phyloP scores from a whole-genome alignment of 164 flowering plant genomes.

The Piper betle region DNA sequence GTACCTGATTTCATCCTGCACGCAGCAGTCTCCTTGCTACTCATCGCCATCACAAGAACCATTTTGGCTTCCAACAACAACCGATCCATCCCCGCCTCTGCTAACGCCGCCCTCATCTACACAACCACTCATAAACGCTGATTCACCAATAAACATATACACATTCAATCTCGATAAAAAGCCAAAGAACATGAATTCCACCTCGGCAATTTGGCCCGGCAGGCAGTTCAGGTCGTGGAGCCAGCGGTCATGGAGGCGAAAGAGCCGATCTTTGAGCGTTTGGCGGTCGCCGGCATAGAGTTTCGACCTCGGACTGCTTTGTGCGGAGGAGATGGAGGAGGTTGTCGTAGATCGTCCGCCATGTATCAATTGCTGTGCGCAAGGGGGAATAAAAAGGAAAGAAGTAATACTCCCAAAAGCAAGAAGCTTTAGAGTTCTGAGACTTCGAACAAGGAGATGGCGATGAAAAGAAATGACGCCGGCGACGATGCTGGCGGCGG shows the following conservation, averaged over 20 bases:
- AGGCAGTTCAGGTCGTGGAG: background rate
- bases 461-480: no score
- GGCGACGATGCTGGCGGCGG: no score
- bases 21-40: background rate
- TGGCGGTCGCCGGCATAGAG: background rate
- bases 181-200: background rate
- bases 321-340: background rate
- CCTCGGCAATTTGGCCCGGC: background rate
- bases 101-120: background rate
- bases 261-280: background rate
- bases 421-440: no score
- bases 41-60: background rate
- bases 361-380: no score
- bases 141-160: background rate
- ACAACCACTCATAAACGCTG: background rate
- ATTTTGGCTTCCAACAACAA: background rate
- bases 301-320: background rate
- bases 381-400: no score
- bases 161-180: background rate
- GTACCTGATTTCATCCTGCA: slow-evolving; percentile 1
- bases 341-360: background rate
- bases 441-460: no score
- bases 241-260: background rate
- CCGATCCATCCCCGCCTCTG: background rate
- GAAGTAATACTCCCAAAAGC: no score